Base-by-base conservation (phyloP, 306 rosid species). In the Citrullus amarus region DNA sequence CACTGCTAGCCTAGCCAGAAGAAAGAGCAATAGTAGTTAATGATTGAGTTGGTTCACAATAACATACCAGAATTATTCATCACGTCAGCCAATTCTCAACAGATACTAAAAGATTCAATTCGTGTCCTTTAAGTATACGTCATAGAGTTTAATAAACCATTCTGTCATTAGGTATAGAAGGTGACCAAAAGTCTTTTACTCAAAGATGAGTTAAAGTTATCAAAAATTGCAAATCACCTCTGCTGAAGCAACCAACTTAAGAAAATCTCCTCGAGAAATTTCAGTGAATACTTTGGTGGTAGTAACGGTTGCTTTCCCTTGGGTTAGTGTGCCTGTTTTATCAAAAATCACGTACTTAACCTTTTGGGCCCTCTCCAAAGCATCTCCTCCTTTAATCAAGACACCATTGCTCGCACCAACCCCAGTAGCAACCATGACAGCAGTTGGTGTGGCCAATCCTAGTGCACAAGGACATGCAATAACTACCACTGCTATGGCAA, bases 381-480 rank as follows among this genome's bases (percentile, higher is more conserved):
- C 97, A 78, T 96, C 98, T 77, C 97, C 99, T 82, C 99, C 99
- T 86, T 96, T 96, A 81, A 96, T 96, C 81, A 96, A 86, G 65
- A 96, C 98, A 28, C 99, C 99, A 71, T 96, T 90, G 85, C 86
- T 96, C 41, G 99, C 99, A 67, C 99, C 99, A 86, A 96, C 96
- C 72, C 99, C 98, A 3, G 99, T 92, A 41, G 99, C 99, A 80
- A 96, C 99, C 99, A 96, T 96, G 82, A 92, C 96, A 78, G 99
- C 99, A 75, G 99, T 96, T 59, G 98, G 99, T 32, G 99, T 96
- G 81, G 99, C 99, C 91, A 96, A 88, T 75, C 98, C 99, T 78
- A 96, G 97, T 59, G 99, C 98, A 85, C 98, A 96, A 32, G 99
- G 99, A 73, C 99, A 96, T 51, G 99, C 98, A 85, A 96, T 92